phyloP scores from a whole-genome alignment of 2,329 filamentous ascomycete genomes.

The Paecilomyces sp. region DNA sequence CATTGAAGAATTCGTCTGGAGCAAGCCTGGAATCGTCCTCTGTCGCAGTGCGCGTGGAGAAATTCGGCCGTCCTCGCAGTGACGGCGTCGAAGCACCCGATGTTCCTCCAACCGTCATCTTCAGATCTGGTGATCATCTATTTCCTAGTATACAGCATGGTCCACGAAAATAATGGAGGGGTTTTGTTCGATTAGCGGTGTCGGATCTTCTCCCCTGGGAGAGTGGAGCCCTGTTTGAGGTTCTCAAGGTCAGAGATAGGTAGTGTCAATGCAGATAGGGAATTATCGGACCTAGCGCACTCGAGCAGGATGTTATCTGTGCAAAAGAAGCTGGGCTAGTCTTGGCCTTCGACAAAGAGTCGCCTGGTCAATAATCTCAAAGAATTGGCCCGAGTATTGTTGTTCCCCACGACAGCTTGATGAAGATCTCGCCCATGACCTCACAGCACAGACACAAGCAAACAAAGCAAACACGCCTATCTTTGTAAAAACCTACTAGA shows the following conservation, averaged over 20 bases:
- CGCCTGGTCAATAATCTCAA: not conserved
- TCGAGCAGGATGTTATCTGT: not conserved
- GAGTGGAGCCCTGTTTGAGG: not conserved
- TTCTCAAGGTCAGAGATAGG: not conserved
- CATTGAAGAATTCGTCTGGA: constrained; percentile 19
- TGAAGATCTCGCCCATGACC: constrained; percentile 2
- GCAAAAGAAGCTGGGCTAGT: not conserved
- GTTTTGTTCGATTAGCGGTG: not conserved
- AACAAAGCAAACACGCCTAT: constrained; percentile 6
- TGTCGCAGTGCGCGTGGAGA: constrained; percentile 30
- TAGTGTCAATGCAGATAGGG: not conserved
- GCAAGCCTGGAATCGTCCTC: constrained; percentile 30
- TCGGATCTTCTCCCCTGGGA: not conserved
- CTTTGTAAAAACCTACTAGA: too few species aligned
- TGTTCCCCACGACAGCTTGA: not conserved
- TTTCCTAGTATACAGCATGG: not conserved
- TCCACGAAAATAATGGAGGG: not conserved
- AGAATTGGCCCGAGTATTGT: not conserved
- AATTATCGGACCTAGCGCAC: not conserved
- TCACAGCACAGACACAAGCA: constrained; percentile 2
- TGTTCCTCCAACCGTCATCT: constrained; percentile 15
- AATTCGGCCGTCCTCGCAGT: constrained; percentile 30
- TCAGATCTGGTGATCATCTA: not conserved
- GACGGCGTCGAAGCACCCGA: constrained; percentile 16
- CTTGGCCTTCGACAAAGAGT: not conserved